Evolutionary conservation across 192 early-diverging fungal species (phyloP), one percentile per base, ranked within the genome.

Genomic region (Fimicolochytrium jonesii): DNA sequence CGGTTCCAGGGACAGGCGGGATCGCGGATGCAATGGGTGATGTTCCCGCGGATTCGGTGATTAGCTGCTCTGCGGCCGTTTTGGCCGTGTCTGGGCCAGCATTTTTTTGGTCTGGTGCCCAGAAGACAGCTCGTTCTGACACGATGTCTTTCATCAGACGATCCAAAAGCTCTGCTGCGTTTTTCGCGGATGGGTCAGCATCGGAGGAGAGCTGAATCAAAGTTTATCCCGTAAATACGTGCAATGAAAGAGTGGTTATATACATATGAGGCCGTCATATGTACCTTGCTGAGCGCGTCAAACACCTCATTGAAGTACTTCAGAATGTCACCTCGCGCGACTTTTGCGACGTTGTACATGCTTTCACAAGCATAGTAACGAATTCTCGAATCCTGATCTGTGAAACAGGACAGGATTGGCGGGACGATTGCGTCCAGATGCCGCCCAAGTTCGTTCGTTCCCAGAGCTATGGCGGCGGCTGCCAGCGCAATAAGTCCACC

Each of bases 301-400:
- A 99, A 97, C 4, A 99, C 86, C 34, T 94, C 92, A 62, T 97
- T 98, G 44, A 99, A 99, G 70, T 87, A 96, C 26, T 86, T 71
- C 45, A 99, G 71, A 11, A 96, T 88, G 50, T 90, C 84, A 3
- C 89, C 89, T 34, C 90, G 78, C 25, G 94, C 92, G 3, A 97
- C 97, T 52, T 99, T 99, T 22, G 88, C 88, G 48, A 99, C 93
- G 69, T 99, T 99, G 65, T 99, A 99, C 84, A 98, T 88, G 55
- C 86, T 87, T 73, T 99, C 97, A 61, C 93, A 97, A 1, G 97
- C 95, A 85, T 96, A 99, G 79, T 98, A 99, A 29, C 95, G 82
- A 41, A 98, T 94, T 13, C 90, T 80, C 28, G 86, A 85, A 69
- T 99, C 97, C 52, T 87, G 91, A 68, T 99, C 93, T 4, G 78